Base-by-base conservation (phyloP, 306 rosid genomes). In the Vigna radiata region DNA sequence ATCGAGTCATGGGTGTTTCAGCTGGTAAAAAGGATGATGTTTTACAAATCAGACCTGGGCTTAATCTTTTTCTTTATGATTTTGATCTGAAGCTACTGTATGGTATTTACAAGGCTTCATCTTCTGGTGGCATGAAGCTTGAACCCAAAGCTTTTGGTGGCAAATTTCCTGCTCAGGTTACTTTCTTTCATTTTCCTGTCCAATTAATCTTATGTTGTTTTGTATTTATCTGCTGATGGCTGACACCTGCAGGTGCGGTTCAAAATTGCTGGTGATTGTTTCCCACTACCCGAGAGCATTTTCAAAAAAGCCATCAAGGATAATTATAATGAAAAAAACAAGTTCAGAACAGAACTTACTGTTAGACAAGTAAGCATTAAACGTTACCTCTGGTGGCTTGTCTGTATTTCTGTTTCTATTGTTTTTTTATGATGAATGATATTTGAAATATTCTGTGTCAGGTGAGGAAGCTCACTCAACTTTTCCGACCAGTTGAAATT, bases 131-230 rank as follows among this genome's bases (percentile, higher is more conserved):
- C 61, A 76, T 92, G 89, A 90, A 81, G 82, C 92, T 95, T 56
- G 97, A 95, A 85, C 98, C 97, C 9, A 83, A 82, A 56, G 98
- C 97, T 70, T 95, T 95, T 15, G 82, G 86, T 72, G 97, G 98
- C 48, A 85, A 90, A 48, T 95, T 95, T 85, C 98, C 98, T 82
- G 89, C 88, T 86, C 97, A 95, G 98, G 97, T 95, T 63, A 68
- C 69, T 62, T 56, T 4, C 70, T 46, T 72, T 27, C 19, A 49
- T 43, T 10, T 43, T 77, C 7, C 10, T 64, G 44, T 48, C 23
- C 55, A 39, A 76, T 62, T 58, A 44, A 69, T 39, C 49, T n/a
- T 53, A 10, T 82, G 56, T 55, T 47, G 23, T 79, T 68, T 73
- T 37, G 25, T 44, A 60, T 58, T 65, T 73, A 52, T 65, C 43